Conservation (phyloP, 148 eudicot genomes). For the Heliosperma pusillum region DNA sequence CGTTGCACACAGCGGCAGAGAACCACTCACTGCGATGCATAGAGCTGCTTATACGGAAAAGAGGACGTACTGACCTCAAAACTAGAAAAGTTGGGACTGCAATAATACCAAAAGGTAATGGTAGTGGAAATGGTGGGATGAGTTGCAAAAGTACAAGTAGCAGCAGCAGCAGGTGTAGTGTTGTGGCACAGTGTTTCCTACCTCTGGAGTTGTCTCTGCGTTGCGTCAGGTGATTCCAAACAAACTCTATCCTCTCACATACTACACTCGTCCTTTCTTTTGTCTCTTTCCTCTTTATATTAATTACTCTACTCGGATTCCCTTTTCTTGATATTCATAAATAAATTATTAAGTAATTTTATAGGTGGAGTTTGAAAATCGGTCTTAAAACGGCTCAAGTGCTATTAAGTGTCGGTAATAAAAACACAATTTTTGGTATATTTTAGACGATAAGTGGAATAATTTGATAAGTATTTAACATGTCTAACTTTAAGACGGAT, state of each 20-base stretch:
- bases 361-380: no score
- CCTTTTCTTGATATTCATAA: no score
- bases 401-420: no score
- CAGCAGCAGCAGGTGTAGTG: neutral
- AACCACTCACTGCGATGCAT: conserved; percentile 27
- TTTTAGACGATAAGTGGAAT: no score
- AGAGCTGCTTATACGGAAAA: conserved; percentile 31
- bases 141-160: neutral
- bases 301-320: no score
- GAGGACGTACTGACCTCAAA: conserved; percentile 35
- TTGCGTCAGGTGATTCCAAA: conserved; percentile 28
- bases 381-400: no score
- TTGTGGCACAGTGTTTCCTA: conserved; percentile 7
- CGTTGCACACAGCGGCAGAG: conserved; percentile 40
- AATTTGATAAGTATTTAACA: no score
- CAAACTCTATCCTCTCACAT: neutral
- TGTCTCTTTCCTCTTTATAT: neutral
- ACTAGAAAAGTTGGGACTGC: conserved; percentile 11
- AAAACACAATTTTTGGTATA: no score
- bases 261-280: conserved; percentile 2
- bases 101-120: neutral
- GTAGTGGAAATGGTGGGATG: neutral
- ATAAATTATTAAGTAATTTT: no score
- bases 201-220: conserved; percentile 36
- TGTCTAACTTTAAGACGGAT: no score